Conservation (phyloP, 176 grass and related monocot species). For the Dactylis glomerata region DNA sequence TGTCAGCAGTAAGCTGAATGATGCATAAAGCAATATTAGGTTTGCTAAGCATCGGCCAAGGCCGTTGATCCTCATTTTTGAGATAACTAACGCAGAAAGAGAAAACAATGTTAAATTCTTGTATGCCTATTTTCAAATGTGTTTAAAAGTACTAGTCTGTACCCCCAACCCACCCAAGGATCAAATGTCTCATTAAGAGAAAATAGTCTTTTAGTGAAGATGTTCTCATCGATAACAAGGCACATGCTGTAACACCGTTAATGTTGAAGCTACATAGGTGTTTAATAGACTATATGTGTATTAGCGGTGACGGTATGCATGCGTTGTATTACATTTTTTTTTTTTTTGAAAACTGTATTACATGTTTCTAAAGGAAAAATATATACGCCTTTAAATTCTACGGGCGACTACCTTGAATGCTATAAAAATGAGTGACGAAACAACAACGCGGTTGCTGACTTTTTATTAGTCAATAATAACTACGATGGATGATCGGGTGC, state of each 20-base stretch:
- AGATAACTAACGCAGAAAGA: neutral
- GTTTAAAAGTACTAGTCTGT: neutral
- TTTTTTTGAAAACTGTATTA: no score
- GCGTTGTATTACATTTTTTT: neutral
- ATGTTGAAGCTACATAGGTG: neutral
- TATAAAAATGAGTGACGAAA: neutral
- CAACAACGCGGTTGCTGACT: neutral
- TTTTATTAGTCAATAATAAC: neutral
- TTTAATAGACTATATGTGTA: neutral
- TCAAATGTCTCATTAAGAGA: neutral
- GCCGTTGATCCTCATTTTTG: neutral
- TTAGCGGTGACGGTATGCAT: neutral
- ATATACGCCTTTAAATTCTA: neutral
- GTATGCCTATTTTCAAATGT: neutral
- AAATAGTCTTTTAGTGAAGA: neutral
- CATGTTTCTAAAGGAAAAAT: neutral
- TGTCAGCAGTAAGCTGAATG: no score
- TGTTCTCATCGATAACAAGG: neutral
- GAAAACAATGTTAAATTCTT: neutral
- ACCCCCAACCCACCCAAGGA: neutral
- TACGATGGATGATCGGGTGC: neutral
- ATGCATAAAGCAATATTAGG: no score
- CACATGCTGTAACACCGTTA: neutral
- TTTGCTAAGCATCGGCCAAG: no score
- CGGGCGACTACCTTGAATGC: neutral